Evolutionary conservation across 805 yeast species (phyloP), one percentile per base, ranked within the genome.

Genomic region (Starmerella davenportii): DNA sequence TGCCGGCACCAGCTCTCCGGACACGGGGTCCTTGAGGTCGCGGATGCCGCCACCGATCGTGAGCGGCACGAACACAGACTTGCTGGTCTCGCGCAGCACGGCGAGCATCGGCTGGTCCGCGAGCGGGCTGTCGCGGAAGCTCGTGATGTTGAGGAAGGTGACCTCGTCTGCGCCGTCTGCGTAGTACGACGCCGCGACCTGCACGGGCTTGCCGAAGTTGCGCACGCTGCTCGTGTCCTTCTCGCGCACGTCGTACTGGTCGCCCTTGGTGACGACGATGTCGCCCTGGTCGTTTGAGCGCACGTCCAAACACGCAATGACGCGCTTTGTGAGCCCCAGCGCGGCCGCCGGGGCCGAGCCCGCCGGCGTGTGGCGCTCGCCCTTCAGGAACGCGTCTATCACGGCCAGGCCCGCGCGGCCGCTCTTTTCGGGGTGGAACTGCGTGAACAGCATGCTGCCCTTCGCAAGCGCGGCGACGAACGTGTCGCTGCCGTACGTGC

Each of bases 1-100:
- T 0, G 96, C 96, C 5, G 95, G 75, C 13, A 81, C 72, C 7
- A 58, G 51, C 5, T 79, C 73, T 24, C 92, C 92, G 9, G 59
- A 46, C 46, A 70, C 80, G 1, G 93, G 92, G 49, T 90, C 96
- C 21, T 70, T 69, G 47, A 81, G 72, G 55, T 87, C 96, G 48
- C 80, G 75, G 46, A 90, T 90, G 35, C 99, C 99, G 41, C 99
- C 99, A 33, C 99, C 99, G 31, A 90, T 94, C 0, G 99, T 90
- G 45, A 90, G 65, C 7, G 99, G 99, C 13, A 90, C 99, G 61
- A 90, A 90, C 37, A 87, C 79, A 1, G 92, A 76, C 57, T 78
- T 76, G 11, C 95, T 93, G 0, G 95, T 79, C 43, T 64, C 62
- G 44, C 69, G 72, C 47, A 90, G 64, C 2, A 90, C 95, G 50